phyloP scores from a whole-genome alignment of 805 yeast genomes.

The Dipodascus albidus region DNA sequence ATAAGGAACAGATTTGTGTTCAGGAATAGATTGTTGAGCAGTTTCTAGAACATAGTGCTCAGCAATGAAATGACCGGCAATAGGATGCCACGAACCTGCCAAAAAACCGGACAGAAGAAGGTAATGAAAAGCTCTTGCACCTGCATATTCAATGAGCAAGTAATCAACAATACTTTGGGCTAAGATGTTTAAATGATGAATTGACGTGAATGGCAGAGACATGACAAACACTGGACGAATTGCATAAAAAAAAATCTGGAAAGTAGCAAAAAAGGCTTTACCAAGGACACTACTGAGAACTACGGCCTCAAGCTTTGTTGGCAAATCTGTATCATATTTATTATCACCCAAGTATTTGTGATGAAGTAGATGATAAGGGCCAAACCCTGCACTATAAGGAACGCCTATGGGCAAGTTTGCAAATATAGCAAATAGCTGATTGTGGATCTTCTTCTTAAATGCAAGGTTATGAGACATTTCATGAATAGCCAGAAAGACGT shows the following conservation, averaged over 20 bases:
- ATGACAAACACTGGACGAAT: constrained; percentile 81
- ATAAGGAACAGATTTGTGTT: constrained; percentile 15
- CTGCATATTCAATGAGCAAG: constrained; percentile 48
- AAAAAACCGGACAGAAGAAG: constrained; percentile 67
- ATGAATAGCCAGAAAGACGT: constrained; percentile 77
- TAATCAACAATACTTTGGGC: constrained; percentile 49
- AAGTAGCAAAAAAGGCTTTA: constrained; percentile 82
- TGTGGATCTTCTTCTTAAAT: constrained; percentile 66
- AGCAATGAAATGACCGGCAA: constrained; percentile 93
- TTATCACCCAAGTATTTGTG: constrained; percentile 86
- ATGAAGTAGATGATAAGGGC: constrained; percentile 85
- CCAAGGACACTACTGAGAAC: constrained; percentile 69
- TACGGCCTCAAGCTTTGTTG: constrained; percentile 67
- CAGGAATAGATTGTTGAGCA: constrained; percentile 10
- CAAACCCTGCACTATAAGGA: constrained; percentile 80
- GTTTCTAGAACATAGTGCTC: constrained; percentile 77
- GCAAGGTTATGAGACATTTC: constrained; percentile 79
- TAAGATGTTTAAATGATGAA: constrained; percentile 59
- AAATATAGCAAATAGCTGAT: constrained; percentile 64
- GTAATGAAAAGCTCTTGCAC: constrained; percentile 51
- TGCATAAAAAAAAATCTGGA: constrained; percentile 82
- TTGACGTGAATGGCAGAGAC: constrained; percentile 56
- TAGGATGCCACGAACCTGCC: constrained; percentile 88
- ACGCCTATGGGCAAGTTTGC: constrained; percentile 80
- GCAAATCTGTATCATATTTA: constrained; percentile 74